Evolutionary conservation across 768 basidiomycete species (phyloP).

Genomic region (Terana coerulea): DNA sequence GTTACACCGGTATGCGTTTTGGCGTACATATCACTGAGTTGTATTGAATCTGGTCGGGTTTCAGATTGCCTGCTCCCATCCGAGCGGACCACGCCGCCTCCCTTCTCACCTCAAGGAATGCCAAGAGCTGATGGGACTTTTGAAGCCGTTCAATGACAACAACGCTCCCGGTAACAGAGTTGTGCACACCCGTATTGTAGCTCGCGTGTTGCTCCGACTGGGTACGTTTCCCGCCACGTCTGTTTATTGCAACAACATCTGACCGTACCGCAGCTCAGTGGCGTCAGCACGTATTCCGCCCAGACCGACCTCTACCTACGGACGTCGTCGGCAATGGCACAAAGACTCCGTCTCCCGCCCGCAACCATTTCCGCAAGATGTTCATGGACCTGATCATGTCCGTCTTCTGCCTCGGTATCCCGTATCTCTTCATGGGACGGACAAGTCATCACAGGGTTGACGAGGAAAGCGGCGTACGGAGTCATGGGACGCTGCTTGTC

Average conservation of each 20-base stretch:
- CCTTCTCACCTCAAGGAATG: slow-evolving; percentile 78
- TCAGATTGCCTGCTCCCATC: slow-evolving; percentile 68
- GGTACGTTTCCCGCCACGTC: slow-evolving; percentile 39
- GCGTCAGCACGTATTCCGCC: slow-evolving; percentile 68
- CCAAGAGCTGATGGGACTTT: slow-evolving; percentile 62
- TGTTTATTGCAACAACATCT: neutral
- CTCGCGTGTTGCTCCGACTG: slow-evolving; percentile 65
- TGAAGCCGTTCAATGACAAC: slow-evolving; percentile 39
- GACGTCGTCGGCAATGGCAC: slow-evolving; percentile 35
- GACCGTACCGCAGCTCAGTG: slow-evolving; percentile 46
- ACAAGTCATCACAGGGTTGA: slow-evolving; percentile 47
- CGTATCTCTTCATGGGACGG: slow-evolving; percentile 67
- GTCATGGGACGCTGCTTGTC: slow-evolving; percentile 53
- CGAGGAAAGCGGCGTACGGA: slow-evolving; percentile 52
- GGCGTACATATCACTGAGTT: neutral
- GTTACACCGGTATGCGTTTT: slow-evolving; percentile 56
- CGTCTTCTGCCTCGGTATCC: slow-evolving; percentile 71
- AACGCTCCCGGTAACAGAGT: slow-evolving; percentile 42
- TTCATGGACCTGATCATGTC: slow-evolving; percentile 57
- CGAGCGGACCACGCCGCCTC: slow-evolving; percentile 50
- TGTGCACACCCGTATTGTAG: slow-evolving; percentile 59
- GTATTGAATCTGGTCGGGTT: neutral
- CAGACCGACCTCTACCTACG: slow-evolving; percentile 59
- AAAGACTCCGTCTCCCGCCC: slow-evolving; percentile 20
- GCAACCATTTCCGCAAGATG: slow-evolving; percentile 43